phyloP scores from a whole-genome alignment of 768 basidiomycete genomes.

The Amanita thiersii region DNA sequence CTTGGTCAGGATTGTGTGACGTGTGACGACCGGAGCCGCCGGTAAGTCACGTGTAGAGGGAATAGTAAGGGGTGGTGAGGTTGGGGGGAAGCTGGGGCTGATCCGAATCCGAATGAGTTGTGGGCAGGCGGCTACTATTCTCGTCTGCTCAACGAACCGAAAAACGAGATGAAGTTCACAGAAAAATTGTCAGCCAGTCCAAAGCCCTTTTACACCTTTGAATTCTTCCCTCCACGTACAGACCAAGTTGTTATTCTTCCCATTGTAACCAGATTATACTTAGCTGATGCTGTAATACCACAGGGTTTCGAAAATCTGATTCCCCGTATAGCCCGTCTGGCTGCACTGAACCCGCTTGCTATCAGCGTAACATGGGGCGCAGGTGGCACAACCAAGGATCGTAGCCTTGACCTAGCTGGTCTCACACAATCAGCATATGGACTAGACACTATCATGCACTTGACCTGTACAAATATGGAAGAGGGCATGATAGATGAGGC shows the following conservation, averaged over 20 bases:
- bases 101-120: neutral
- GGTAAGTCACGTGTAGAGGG: constrained; percentile 10
- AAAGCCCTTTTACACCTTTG: constrained; percentile 85
- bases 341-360: constrained; percentile 70
- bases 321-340: constrained; percentile 77
- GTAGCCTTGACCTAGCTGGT: constrained; percentile 80
- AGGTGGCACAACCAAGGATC: constrained; percentile 84
- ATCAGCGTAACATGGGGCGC: constrained; percentile 98
- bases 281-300: neutral
- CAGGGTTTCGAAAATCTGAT: constrained; percentile 91
- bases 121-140: too few species aligned
- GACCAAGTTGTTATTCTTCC: constrained; percentile 49
- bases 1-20: neutral
- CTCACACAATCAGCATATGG: constrained; percentile 66
- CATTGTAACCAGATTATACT: constrained; percentile 1
- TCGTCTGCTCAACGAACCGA: neutral
- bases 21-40: constrained; percentile 3
- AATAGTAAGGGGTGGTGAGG: neutral
- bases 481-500: constrained; percentile 80
- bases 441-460: constrained; percentile 84
- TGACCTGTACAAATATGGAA: constrained; percentile 97
- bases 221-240: constrained; percentile 96
- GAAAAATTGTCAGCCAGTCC: constrained; percentile 50
- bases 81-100: neutral
- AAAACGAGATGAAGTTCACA: constrained; percentile 55